Conservation (phyloP, 257 asterid species). For the Primulina eburnea region DNA sequence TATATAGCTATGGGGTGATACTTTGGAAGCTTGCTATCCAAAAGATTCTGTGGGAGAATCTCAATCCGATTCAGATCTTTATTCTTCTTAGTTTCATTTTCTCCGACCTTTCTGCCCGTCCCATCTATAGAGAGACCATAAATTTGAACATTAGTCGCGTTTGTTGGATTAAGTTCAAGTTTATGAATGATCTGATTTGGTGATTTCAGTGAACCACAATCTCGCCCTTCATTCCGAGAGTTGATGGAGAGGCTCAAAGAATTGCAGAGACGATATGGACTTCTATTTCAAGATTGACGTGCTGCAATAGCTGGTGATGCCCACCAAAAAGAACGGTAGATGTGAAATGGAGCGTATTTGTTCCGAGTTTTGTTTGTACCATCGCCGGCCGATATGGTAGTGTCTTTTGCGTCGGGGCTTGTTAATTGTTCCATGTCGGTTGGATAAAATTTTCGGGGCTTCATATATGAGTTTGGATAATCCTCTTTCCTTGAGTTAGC, state of each 20-base stretch:
- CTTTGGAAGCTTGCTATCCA: constrained; percentile 90
- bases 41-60: constrained; percentile 88
- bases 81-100: neutral
- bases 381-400: neutral
- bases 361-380: neutral
- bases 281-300: constrained; percentile 61
- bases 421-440: too few species aligned
- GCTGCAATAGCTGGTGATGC: constrained; percentile 36
- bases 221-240: constrained; percentile 78
- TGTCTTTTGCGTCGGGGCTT: neutral
- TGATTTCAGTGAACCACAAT: constrained; percentile 59
- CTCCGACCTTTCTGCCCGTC: neutral
- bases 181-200: constrained; percentile 14
- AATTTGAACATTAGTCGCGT: neutral
- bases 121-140: neutral
- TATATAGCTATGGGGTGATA: constrained; percentile 88
- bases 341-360: neutral
- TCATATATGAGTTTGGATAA: too few species aligned
- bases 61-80: constrained; percentile 87
- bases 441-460: too few species aligned
- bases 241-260: constrained; percentile 71
- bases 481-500: too few species aligned
- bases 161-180: constrained; percentile 7
- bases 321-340: constrained; percentile 43
- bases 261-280: constrained; percentile 46